Conservation (phyloP, 208 protist species). For the Vickermania ingenoplastis region DNA sequence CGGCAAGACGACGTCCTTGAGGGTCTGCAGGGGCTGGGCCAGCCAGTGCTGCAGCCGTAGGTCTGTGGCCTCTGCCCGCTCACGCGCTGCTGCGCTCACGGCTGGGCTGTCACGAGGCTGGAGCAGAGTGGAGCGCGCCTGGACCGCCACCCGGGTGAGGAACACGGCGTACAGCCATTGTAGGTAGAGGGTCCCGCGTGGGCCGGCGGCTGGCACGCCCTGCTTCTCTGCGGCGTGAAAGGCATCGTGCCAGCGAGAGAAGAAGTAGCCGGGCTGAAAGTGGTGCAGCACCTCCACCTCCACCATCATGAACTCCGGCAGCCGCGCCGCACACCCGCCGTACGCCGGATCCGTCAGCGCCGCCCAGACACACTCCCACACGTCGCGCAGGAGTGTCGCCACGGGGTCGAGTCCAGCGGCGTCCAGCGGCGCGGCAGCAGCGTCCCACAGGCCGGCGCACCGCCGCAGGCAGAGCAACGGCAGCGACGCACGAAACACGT, state of each 20-base stretch:
- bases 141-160: not conserved
- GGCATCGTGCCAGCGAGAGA: slow-evolving; percentile 1
- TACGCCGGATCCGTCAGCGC: not conserved
- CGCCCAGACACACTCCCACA: not conserved
- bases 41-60: not conserved
- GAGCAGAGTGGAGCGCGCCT: not conserved
- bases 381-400: not conserved
- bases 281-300: slow-evolving; percentile 32
- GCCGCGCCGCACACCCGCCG: slow-evolving; percentile 6
- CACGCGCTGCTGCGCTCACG: not conserved
- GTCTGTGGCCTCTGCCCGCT: too few relatives aligned
- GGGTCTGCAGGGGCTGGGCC: not conserved
- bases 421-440: not conserved
- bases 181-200: not conserved
- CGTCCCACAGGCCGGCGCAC: slow-evolving; percentile 10
- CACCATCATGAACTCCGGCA: slow-evolving; percentile 24
- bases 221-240: not conserved
- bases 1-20: not conserved
- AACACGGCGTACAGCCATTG: not conserved
- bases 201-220: not conserved
- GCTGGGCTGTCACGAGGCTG: not conserved
- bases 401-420: not conserved
- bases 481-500: slow-evolving; percentile 22
- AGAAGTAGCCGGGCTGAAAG: slow-evolving; percentile 16
- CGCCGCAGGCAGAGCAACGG: slow-evolving; percentile 51